phyloP scores from a whole-genome alignment of 179 eudicot species.

The Camellia oleifera region DNA sequence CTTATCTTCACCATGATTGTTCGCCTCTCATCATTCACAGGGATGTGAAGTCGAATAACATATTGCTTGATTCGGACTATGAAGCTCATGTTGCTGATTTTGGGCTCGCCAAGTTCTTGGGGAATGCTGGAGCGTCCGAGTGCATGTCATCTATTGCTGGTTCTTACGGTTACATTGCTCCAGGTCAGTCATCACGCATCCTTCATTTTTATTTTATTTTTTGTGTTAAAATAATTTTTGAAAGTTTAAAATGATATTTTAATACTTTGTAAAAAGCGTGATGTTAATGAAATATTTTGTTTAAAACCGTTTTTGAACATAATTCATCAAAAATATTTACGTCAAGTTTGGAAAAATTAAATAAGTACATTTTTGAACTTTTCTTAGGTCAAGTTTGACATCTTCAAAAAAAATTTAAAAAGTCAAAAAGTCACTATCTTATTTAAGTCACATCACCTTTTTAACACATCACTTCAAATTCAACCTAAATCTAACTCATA shows the following conservation, averaged over 20 bases:
- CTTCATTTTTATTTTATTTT: background rate
- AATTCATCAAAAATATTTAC: too few relatives aligned
- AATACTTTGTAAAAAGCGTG: too few relatives aligned
- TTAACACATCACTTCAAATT: too few relatives aligned
- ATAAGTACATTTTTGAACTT: too few relatives aligned
- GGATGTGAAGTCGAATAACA: conserved; percentile 93
- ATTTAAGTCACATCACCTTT: too few relatives aligned
- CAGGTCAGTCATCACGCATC: conserved; percentile 43
- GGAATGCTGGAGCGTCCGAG: conserved; percentile 66
- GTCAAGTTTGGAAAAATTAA: too few relatives aligned
- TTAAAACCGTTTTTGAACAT: too few relatives aligned
- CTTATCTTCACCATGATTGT: conserved; percentile 95
- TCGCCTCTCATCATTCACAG: conserved; percentile 81
- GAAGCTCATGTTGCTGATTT: conserved; percentile 99
- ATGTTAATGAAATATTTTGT: too few relatives aligned
- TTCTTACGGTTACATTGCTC: conserved; percentile 98
- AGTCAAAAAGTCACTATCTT: too few relatives aligned
- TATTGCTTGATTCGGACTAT: conserved; percentile 74
- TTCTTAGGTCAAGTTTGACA: too few relatives aligned
- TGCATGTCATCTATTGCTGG: conserved; percentile 97
- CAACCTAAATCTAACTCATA: too few relatives aligned
- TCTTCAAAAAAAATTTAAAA: too few relatives aligned
- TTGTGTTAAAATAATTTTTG: background rate
- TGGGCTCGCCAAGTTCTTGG: conserved; percentile 87
- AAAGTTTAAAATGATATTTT: background rate